These are phyloP conservation scores for Blakeslea trispora DNA, from an alignment of 371 early-diverging fungal species.

Conservation along the genomic window DNA sequence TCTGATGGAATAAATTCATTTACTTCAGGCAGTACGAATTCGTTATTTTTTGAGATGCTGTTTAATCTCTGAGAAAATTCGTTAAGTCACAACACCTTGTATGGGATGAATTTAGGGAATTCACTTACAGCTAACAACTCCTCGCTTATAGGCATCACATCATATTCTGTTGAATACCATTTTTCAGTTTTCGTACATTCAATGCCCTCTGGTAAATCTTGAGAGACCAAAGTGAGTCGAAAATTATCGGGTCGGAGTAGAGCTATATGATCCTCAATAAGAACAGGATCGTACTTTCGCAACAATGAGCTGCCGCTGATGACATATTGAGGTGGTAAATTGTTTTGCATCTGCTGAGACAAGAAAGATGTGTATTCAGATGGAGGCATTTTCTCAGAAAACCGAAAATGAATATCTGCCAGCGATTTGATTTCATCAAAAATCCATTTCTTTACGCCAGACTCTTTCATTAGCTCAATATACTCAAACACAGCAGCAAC, in stretches of 20 bases:
- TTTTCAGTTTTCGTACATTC: conserved; percentile 59
- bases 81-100: not conserved
- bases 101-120: too few relatives aligned
- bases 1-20: conserved; percentile 86
- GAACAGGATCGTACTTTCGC: conserved; percentile 56
- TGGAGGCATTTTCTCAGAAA: conserved; percentile 73
- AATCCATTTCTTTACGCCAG: conserved; percentile 77
- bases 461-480: conserved; percentile 73
- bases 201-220: conserved; percentile 50
- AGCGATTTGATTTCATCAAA: conserved; percentile 77
- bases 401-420: conserved; percentile 72
- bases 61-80: conserved; percentile 13
- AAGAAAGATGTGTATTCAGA: conserved; percentile 54
- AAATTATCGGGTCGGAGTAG: conserved; percentile 70
- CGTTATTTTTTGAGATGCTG: conserved; percentile 41
- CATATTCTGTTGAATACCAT: conserved; percentile 87
- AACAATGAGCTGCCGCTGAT: conserved; percentile 68
- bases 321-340: conserved; percentile 68
- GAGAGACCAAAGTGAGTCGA: conserved; percentile 47
- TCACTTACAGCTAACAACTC: conserved; percentile 55
- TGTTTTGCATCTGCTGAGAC: conserved; percentile 59
- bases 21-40: conserved; percentile 69
- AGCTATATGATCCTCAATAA: conserved; percentile 55
- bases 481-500: conserved; percentile 84
- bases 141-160: conserved; percentile 57